Conservation (phyloP, 495 filamentous ascomycete species). For the Penicillium taxi region DNA sequence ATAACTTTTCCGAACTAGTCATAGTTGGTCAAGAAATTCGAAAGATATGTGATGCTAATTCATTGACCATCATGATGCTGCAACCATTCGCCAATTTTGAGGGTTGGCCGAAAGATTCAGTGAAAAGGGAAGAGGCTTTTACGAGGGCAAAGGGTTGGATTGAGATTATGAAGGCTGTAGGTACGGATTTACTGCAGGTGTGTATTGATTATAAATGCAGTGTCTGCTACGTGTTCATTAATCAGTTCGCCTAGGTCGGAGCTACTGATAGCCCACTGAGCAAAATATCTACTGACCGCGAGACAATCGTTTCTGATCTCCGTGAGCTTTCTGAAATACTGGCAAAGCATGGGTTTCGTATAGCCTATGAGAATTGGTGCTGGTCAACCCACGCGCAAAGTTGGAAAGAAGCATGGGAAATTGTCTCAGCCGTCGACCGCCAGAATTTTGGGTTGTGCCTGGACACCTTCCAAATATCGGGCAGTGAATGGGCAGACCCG, state of each 20-base stretch:
- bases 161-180: constrained; percentile 60
- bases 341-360: constrained; percentile 42
- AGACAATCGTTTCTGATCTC: constrained; percentile 52
- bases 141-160: constrained; percentile 60
- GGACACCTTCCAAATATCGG: constrained; percentile 75
- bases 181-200: constrained; percentile 69
- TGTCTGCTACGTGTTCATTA: too few relatives aligned
- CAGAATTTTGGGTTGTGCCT: constrained; percentile 69
- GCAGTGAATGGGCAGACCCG: constrained; percentile 70
- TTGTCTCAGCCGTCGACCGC: constrained; percentile 52
- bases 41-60: constrained; percentile 42
- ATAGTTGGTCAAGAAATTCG: constrained; percentile 45
- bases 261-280: constrained; percentile 53
- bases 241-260: too few relatives aligned
- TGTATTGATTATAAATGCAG: too few relatives aligned
- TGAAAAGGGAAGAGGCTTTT: constrained; percentile 58
- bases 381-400: constrained; percentile 65
- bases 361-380: constrained; percentile 83
- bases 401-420: constrained; percentile 62
- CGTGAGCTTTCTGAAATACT: constrained; percentile 57
- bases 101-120: constrained; percentile 55
- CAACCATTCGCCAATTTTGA: constrained; percentile 79
- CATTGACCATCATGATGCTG: constrained; percentile 60
- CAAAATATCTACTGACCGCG: constrained; percentile 41
- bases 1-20: constrained; percentile 51